phyloP scores from a whole-genome alignment of 257 asterid species.

The Capsicum pubescens region DNA sequence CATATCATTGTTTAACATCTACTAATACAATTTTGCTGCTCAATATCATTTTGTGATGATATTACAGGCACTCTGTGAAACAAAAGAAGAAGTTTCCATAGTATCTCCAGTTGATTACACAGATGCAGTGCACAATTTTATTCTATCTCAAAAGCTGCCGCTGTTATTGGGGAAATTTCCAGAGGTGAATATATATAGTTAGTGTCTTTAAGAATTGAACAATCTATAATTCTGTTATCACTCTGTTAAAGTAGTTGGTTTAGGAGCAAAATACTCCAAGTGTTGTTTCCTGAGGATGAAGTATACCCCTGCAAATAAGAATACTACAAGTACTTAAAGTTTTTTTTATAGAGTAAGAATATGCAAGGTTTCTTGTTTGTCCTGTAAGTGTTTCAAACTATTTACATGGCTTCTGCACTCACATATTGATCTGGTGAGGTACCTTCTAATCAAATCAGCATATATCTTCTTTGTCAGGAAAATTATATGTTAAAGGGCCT shows the following conservation, averaged over 20 bases:
- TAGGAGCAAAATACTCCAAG: background rate
- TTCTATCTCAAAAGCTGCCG: slow-evolving; percentile 88
- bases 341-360: slow-evolving; percentile 2
- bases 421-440: slow-evolving; percentile 5
- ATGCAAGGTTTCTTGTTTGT: background rate
- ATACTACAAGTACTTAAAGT: background rate
- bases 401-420: slow-evolving; percentile 11
- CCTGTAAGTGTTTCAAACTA: background rate
- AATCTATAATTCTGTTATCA: background rate
- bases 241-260: background rate
- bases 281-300: slow-evolving; percentile 10
- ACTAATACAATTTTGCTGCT: slow-evolving; percentile 21
- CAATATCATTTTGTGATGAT: slow-evolving; percentile 33
- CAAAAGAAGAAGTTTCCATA: slow-evolving; percentile 66
- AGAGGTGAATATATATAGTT: slow-evolving; percentile 59
- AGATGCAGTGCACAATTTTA: slow-evolving; percentile 96
- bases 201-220: background rate
- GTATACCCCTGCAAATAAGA: background rate
- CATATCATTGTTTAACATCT: background rate
- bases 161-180: slow-evolving; percentile 91
- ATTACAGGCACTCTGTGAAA: slow-evolving; percentile 58
- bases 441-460: background rate
- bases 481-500: background rate
- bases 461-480: background rate
- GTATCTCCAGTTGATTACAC: slow-evolving; percentile 88